Evolutionary conservation across 257 asterid genomes (phyloP).

Genomic region (Ligustrum vulgare): DNA sequence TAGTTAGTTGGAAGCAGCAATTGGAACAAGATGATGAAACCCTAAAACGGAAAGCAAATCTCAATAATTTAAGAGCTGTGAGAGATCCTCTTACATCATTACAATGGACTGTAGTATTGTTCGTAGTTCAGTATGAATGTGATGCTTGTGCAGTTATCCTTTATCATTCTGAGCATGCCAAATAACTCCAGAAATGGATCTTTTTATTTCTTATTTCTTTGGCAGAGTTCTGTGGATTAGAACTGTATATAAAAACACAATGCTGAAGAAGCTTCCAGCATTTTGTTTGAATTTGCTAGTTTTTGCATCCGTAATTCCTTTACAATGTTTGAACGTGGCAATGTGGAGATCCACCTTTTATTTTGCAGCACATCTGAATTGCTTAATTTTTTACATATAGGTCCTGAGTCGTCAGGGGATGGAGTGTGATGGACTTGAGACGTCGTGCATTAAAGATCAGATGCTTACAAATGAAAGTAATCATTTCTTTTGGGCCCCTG

Average conservation of each 20-base stretch:
- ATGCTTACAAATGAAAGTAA: slow-evolving; percentile 79
- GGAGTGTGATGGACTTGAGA: slow-evolving; percentile 74
- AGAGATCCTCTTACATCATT: slow-evolving; percentile 26
- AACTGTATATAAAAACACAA: neutral
- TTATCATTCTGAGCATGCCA: neutral
- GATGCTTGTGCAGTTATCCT: neutral
- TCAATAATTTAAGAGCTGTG: slow-evolving; percentile 72
- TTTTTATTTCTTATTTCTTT: neutral
- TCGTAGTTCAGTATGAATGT: neutral
- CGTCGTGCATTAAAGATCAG: slow-evolving; percentile 67
- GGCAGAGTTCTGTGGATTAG: neutral
- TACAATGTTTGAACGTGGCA: neutral
- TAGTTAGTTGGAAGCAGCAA: slow-evolving; percentile 81
- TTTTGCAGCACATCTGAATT: slow-evolving; percentile 16
- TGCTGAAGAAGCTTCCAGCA: neutral
- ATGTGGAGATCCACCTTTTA: neutral
- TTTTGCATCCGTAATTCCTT: neutral
- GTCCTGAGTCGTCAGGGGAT: slow-evolving; percentile 68
- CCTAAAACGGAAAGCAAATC: slow-evolving; percentile 70
- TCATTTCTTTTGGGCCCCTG: slow-evolving; percentile 24
- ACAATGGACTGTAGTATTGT: neutral
- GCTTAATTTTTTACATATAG: slow-evolving; percentile 45
- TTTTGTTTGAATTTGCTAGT: neutral
- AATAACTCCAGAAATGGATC: neutral
- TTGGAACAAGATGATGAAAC: slow-evolving; percentile 84